Evolutionary conservation across 116 monocot genomes (phyloP).

Genomic region (Cymodocea nodosa): DNA sequence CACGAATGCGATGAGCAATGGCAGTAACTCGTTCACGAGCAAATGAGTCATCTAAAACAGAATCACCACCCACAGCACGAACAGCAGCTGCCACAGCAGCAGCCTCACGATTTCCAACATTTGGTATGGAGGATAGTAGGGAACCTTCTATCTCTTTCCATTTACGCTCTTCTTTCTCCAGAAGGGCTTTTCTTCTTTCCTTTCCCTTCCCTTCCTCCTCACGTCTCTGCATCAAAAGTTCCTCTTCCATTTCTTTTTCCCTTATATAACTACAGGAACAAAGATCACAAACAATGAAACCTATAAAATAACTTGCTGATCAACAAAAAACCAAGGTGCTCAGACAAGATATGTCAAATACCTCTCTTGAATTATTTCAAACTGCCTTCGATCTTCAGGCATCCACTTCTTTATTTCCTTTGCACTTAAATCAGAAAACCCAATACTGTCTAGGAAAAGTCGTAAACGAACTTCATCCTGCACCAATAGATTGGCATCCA

Average conservation of each 20-base stretch:
- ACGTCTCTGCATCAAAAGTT: slow-evolving; percentile 89
- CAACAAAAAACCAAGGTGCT: background rate
- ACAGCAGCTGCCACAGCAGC: slow-evolving; percentile 98
- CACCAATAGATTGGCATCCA: slow-evolving; percentile 4
- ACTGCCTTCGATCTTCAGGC: slow-evolving; percentile 93
- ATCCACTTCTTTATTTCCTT: slow-evolving; percentile 99
- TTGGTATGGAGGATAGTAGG: slow-evolving; percentile 84
- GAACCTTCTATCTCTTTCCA: slow-evolving; percentile 99
- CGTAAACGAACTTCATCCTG: slow-evolving; percentile 99
- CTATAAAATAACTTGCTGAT: background rate
- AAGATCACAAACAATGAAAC: background rate
- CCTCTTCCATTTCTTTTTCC: slow-evolving; percentile 99
- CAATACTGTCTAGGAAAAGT: slow-evolving; percentile 96
- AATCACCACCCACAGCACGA: slow-evolving; percentile 95
- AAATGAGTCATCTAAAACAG: slow-evolving; percentile 91
- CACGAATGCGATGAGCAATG: slow-evolving; percentile 78
- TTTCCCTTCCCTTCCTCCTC: slow-evolving; percentile 98
- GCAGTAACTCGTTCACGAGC: slow-evolving; percentile 80
- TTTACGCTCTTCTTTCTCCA: slow-evolving; percentile 96
- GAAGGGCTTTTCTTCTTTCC: slow-evolving; percentile 86
- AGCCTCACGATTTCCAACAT: slow-evolving; percentile 91
- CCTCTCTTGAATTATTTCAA: slow-evolving; percentile 99
- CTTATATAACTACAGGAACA: slow-evolving; percentile 66
- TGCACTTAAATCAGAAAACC: slow-evolving; percentile 92
- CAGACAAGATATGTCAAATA: slow-evolving; percentile 10